Evolutionary conservation across 2,329 filamentous ascomycete genomes (phyloP).

Genomic region (Exophiala spinifera): DNA sequence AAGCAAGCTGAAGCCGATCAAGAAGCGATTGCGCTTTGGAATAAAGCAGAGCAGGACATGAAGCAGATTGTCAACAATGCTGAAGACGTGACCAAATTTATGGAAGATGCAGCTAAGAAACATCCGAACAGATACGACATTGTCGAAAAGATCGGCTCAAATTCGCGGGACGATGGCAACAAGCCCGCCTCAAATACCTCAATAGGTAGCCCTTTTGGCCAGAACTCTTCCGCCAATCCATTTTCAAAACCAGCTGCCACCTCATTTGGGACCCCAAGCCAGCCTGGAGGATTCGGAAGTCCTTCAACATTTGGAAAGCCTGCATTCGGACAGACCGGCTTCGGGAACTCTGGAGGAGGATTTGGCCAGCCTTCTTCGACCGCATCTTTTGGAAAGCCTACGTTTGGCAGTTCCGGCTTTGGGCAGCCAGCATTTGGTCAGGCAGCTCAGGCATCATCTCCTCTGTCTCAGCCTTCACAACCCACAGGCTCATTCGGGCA

Average conservation of each 20-base stretch:
- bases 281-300: conserved; percentile 31
- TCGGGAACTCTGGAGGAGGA: conserved; percentile 3
- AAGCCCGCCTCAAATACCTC: conserved; percentile 20
- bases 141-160: conserved; percentile 40
- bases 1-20: conserved; percentile 49
- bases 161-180: conserved; percentile 30
- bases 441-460: conserved; percentile 12
- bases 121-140: conserved; percentile 74
- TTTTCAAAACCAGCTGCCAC: conserved; percentile 32
- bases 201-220: conserved; percentile 10
- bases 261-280: conserved; percentile 42
- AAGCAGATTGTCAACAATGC: conserved; percentile 66
- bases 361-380: conserved; percentile 7
- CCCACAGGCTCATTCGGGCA: conserved; percentile 19
- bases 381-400: conserved; percentile 36
- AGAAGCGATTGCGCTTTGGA: conserved; percentile 55
- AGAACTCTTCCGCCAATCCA: conserved; percentile 15
- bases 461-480: conserved; percentile 25
- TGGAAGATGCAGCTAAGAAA: conserved; percentile 62
- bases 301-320: conserved; percentile 36
- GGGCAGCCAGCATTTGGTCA: conserved; percentile 36
- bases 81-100: conserved; percentile 68
- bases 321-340: conserved; percentile 41
- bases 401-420: conserved; percentile 44
- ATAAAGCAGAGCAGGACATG: conserved; percentile 67